Conservation (phyloP, 192 early-diverging fungal species). For the Coemansia sp. region DNA sequence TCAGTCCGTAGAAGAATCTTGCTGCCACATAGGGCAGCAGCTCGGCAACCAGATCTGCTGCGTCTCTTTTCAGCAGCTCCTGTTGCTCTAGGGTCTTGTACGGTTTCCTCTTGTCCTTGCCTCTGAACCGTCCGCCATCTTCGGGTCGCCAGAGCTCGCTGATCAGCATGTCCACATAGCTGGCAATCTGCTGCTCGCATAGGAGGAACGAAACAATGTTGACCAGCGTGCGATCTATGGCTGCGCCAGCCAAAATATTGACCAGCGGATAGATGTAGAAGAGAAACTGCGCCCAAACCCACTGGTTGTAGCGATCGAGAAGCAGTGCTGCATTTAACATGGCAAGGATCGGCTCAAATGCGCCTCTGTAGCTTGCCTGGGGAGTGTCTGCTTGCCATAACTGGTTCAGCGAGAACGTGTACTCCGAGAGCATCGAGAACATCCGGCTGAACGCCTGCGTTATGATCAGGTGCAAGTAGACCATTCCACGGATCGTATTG, state of each 20-base stretch:
- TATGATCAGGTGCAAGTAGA: constrained; percentile 51
- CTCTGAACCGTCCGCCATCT: constrained; percentile 35
- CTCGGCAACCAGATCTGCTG: constrained; percentile 46
- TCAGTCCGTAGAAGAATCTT: constrained; percentile 46
- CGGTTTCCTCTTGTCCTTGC: constrained; percentile 27
- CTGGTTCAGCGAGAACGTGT: constrained; percentile 55
- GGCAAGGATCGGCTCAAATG: constrained; percentile 36
- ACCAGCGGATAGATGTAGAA: constrained; percentile 52
- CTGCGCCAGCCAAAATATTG: constrained; percentile 46
- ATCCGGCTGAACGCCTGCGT: constrained; percentile 48
- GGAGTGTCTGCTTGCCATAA: constrained; percentile 41
- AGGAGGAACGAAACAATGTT: constrained; percentile 43
- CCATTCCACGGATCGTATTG: constrained; percentile 44
- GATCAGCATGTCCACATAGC: constrained; percentile 29
- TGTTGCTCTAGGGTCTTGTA: constrained; percentile 54
- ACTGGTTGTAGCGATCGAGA: constrained; percentile 49
- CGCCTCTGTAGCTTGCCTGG: constrained; percentile 39
- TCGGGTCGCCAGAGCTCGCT: constrained; percentile 48
- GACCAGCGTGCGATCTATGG: constrained; percentile 48
- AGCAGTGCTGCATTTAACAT: constrained; percentile 34
- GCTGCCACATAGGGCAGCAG: constrained; percentile 43
- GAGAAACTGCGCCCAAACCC: constrained; percentile 53
- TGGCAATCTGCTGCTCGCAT: constrained; percentile 44
- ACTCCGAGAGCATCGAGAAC: constrained; percentile 47
- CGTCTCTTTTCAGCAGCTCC: constrained; percentile 36